Evolutionary conservation across 495 filamentous ascomycete species (phyloP), one percentile per base, ranked within the genome.

Genomic region (Hypoxylon perforatum): DNA sequence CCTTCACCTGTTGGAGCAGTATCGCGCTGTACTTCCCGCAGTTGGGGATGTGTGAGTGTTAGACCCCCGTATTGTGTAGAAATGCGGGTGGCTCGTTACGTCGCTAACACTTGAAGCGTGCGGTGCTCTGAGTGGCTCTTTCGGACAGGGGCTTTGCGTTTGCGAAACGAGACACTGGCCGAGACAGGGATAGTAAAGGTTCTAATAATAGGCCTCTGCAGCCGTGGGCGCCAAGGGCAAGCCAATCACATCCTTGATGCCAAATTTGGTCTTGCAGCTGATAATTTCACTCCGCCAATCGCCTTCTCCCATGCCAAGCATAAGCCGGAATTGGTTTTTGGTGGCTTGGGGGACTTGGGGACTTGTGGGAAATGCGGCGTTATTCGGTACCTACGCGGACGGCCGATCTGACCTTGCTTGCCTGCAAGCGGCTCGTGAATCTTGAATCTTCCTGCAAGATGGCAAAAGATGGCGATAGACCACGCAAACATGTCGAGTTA

Each of bases 161-260:
- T 74, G 72, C 72, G 72, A 72, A 70, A 72, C 72, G 57, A 74
- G 71, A 72, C 69, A 59, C 23, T 67, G 57, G 65, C 63, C 69
- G 63, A 63, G 66, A 61, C 46, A 69, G 55, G 59, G 60, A 56
- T 70, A 46, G 61, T 69, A 56, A 57, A 52, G 22, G 55, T 63
- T 63, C 73, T 75, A 75, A 69, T 69, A 75, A 75, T 75, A 75
- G 73, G 49, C 39, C 19, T 65, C 58, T 71, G 70, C 73, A 73
- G 54, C 58, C 42, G 63, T 69, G 63, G 73, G 73, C 73, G 73
- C 73, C 60, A 69, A 75, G 8, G 35, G 10, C 46, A 22, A 51
- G 30, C 73, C 64, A 75, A 75, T 75, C 73, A 73, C 22, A 35
- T 12, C 21, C 14, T 33, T 42, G 21, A 38, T 63, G 59, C 58